phyloP scores from a whole-genome alignment of 2,329 filamentous ascomycete genomes.

The Paramyrothecium sp. region DNA sequence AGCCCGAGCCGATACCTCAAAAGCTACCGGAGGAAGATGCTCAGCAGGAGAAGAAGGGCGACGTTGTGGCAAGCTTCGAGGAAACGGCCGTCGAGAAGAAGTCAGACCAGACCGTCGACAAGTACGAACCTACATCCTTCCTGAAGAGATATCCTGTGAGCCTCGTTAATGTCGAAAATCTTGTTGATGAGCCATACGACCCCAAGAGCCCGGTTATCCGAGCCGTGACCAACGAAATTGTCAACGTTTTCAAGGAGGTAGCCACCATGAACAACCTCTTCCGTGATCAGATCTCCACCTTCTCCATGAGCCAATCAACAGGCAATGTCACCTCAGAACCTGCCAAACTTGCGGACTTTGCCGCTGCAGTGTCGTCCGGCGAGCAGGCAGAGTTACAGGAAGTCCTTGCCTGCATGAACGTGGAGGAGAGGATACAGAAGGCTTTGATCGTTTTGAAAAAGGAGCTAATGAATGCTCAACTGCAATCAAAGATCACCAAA shows the following conservation, averaged over 20 bases:
- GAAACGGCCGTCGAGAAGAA: constrained; percentile 68
- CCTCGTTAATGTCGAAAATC: constrained; percentile 91
- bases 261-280: constrained; percentile 92
- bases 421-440: constrained; percentile 90
- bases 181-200: constrained; percentile 85
- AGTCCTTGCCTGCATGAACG: constrained; percentile 82
- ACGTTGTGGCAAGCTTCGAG: constrained; percentile 96
- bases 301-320: constrained; percentile 91
- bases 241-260: constrained; percentile 98
- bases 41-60: constrained; percentile 72
- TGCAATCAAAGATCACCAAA: constrained; percentile 96
- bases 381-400: constrained; percentile 91
- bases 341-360: constrained; percentile 93
- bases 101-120: constrained; percentile 45
- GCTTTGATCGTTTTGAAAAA: constrained; percentile 92
- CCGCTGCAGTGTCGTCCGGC: constrained; percentile 92
- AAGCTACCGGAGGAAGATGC: constrained; percentile 53
- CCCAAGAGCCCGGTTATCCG: constrained; percentile 86
- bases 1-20: constrained; percentile 58
- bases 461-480: constrained; percentile 95
- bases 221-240: constrained; percentile 94
- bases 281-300: constrained; percentile 95
- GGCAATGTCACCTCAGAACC: constrained; percentile 95
- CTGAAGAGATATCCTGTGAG: constrained; percentile 89
- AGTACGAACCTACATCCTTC: constrained; percentile 88